Percentiles rank a stretch among this genome's conserved stretches.
phyloP scores from a whole-genome alignment of 768 basidiomycete genomes.

The Psilocybe cyanescens region DNA sequence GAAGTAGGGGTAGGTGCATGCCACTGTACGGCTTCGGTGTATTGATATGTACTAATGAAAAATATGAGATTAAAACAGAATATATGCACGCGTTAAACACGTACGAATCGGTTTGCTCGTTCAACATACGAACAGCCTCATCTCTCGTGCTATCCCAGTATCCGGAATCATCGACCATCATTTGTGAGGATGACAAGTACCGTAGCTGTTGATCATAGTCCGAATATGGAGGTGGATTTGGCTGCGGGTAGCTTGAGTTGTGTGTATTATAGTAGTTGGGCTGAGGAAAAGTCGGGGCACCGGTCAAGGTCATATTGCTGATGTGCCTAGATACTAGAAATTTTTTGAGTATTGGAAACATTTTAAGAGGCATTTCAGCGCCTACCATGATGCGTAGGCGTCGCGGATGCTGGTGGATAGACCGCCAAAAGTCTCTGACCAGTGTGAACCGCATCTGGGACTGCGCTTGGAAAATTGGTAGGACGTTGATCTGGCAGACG shows the following conservation, averaged over 20 bases:
- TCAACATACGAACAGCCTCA: slow-evolving; percentile 63
- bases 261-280: slow-evolving; percentile 51
- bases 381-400: slow-evolving; percentile 77
- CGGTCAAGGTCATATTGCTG: slow-evolving; percentile 57
- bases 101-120: slow-evolving; percentile 54
- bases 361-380: not conserved
- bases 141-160: slow-evolving; percentile 71
- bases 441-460: slow-evolving; percentile 61
- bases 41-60: slow-evolving; percentile 41
- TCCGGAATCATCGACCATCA: slow-evolving; percentile 46
- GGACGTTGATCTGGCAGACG: slow-evolving; percentile 21
- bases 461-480: slow-evolving; percentile 23
- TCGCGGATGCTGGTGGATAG: slow-evolving; percentile 78
- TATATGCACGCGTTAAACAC: slow-evolving; percentile 32
- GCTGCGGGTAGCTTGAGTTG: slow-evolving; percentile 34
- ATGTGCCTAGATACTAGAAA: slow-evolving; percentile 72
- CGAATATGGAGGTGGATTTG: slow-evolving; percentile 59
- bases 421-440: slow-evolving; percentile 67
- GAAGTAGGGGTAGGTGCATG: slow-evolving; percentile 45
- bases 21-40: slow-evolving; percentile 48
- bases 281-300: slow-evolving; percentile 65
- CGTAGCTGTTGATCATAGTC: slow-evolving; percentile 69
- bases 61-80: slow-evolving; percentile 18
- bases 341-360: slow-evolving; percentile 5
- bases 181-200: slow-evolving; percentile 55